These are phyloP conservation scores for Raphanus hybrid DNA, from an alignment of 441 rosid genomes.

Conservation along the genomic window DNA sequence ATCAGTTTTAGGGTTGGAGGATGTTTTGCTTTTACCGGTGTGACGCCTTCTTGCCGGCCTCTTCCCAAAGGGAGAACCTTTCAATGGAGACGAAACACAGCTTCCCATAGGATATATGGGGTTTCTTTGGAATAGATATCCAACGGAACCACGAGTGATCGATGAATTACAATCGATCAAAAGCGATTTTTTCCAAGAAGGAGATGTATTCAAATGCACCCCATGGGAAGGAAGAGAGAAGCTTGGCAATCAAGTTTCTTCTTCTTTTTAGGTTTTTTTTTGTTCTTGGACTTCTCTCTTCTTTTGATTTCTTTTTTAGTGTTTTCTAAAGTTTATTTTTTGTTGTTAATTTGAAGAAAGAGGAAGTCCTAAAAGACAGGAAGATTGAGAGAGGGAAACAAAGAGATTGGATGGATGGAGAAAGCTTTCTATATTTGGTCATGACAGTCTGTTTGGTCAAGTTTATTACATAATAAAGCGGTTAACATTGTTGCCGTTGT, in stretches of 20 bases:
- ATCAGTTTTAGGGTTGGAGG: conserved; percentile 30
- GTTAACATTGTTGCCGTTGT: conserved; percentile 26
- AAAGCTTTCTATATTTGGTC: conserved; percentile 43
- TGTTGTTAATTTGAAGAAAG: conserved; percentile 30
- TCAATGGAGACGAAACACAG: conserved; percentile 32
- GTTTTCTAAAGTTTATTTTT: conserved; percentile 34
- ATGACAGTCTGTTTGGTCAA: conserved; percentile 13
- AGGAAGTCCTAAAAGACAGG: conserved; percentile 34
- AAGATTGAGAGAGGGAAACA: neutral
- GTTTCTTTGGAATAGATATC: neutral
- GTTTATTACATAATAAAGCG: neutral
- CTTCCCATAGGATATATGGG: neutral
- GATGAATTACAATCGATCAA: conserved; percentile 31
- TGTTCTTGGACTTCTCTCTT: neutral
- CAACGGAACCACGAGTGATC: conserved; percentile 9
- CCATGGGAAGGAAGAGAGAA: conserved; percentile 47
- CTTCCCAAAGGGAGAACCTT: conserved; percentile 40
- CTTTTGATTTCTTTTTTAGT: conserved; percentile 22
- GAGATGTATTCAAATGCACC: conserved; percentile 38
- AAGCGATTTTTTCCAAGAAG: conserved; percentile 19
- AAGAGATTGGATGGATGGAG: conserved; percentile 26
- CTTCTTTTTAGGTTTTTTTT: neutral
- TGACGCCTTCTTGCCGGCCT: conserved; percentile 35
- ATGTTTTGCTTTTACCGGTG: conserved; percentile 32
- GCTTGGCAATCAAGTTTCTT: conserved; percentile 24